Evolutionary conservation across 2,329 filamentous ascomycete genomes (phyloP), one percentile per base, ranked within the genome.

Genomic region (Amauroascus verrucosus): DNA sequence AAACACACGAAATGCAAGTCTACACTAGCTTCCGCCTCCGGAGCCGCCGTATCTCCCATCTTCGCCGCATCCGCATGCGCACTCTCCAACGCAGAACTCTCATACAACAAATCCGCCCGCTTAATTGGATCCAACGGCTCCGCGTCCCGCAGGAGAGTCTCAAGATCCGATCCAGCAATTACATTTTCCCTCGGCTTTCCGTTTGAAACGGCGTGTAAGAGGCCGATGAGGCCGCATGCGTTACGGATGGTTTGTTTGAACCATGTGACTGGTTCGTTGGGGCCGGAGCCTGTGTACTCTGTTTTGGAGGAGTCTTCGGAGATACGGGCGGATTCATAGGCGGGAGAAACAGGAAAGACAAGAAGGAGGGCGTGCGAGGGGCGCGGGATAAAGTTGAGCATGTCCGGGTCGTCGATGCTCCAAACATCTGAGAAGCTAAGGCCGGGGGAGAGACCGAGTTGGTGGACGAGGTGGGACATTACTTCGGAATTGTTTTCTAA

Each of bases 1-100:
- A 97, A 98, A 65, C 88, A 93, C 45, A 97, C 91, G 67, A 95
- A 97, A 73, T 98, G 93, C 62, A 96, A 75, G 65, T 96, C 91
- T n/a, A 95, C 77, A 60, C 85, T 80, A 62, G 87, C 86, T n/a
- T 82, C 78, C 7, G 88, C 88, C 51, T 79, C 72, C 0, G 93
- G 91, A 1, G 90, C 87, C 11, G 76, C 67, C 0, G 89, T 95
- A 65, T 91, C 88, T 16, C 91, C 91, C 56, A 78, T 74, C 6
- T 77, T 77, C 4, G 91, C 93, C 13, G 88, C 89, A 56, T 80
- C 79, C 45, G 81, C 80, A 71, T 97, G 90, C 6, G 88, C 90
- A 4, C 72, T 75, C 52, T 94, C 90, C 48, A 97, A 77, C 9
- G 79, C 82, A 37, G 81, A 75, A 16, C 85, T 88, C 52, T 84